Conservation (phyloP, 208 protist species). For the Leishmania gerbilli region DNA sequence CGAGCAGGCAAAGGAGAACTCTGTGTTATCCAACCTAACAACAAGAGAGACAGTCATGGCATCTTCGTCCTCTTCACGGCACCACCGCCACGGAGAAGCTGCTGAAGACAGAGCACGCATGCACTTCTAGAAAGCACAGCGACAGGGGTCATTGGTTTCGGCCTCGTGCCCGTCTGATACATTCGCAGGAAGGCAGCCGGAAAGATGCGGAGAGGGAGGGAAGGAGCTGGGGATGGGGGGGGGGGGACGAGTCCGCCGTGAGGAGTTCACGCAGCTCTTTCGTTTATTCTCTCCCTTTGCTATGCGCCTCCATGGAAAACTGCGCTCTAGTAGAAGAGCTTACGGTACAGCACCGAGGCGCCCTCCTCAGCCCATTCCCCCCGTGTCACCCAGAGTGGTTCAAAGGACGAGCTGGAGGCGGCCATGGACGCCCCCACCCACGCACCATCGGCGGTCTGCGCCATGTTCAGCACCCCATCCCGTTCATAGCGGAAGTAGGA, state of each 20-base stretch:
- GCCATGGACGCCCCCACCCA: conserved; percentile 83
- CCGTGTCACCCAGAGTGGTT: conserved; percentile 77
- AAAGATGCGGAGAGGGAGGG: background rate
- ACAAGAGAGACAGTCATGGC: background rate
- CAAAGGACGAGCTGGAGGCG: conserved; percentile 76
- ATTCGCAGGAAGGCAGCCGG: background rate
- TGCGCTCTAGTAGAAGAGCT: conserved; percentile 59
- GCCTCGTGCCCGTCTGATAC: background rate
- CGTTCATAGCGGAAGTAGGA: conserved; percentile 79
- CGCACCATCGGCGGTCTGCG: conserved; percentile 44
- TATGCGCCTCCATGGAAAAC: background rate
- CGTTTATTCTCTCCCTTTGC: background rate
- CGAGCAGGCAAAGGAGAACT: background rate
- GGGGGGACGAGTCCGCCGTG: background rate
- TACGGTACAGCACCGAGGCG: conserved; percentile 63
- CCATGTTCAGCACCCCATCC: conserved; percentile 43
- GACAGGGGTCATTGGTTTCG: background rate
- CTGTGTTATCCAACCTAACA: background rate
- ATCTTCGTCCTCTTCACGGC: background rate
- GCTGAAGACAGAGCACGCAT: background rate
- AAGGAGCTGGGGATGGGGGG: background rate
- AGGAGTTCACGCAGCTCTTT: background rate
- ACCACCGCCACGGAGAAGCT: background rate
- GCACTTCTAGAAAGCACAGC: background rate
- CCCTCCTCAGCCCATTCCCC: conserved; percentile 81